Percentiles rank a stretch among this genome's conserved stretches.
Conservation (phyloP, 805 yeast species). For the Danielozyma ontarioensis region DNA sequence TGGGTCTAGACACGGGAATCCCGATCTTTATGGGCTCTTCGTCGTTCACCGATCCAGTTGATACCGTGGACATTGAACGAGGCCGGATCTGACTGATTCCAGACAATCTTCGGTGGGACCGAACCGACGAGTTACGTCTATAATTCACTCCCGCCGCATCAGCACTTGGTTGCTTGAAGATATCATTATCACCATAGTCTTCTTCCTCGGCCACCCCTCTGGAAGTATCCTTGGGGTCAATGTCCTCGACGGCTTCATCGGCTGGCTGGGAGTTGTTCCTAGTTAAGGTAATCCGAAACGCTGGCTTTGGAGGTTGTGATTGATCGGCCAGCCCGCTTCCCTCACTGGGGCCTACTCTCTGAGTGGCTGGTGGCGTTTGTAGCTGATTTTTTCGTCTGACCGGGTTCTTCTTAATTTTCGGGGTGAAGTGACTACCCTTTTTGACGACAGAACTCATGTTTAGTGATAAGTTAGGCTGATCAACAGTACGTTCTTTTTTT, state of each 20-base stretch:
- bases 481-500: neutral
- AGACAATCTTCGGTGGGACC: conserved; percentile 30
- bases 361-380: neutral
- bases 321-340: conserved; percentile 4
- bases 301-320: conserved; percentile 4
- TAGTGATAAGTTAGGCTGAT: neutral
- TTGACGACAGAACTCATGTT: conserved; percentile 44
- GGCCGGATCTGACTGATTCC: conserved; percentile 24
- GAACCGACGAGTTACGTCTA: conserved; percentile 25
- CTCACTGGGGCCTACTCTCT: neutral
- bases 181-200: conserved; percentile 23
- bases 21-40: conserved; percentile 31
- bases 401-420: conserved; percentile 38
- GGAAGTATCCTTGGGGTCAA: conserved; percentile 23
- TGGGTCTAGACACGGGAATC: conserved; percentile 29
- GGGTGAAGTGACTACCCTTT: conserved; percentile 59
- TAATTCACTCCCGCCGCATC: conserved; percentile 4
- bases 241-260: conserved; percentile 9
- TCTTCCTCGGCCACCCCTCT: conserved; percentile 5
- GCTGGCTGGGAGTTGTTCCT: neutral
- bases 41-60: conserved; percentile 6
- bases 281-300: neutral
- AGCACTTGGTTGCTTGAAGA: conserved; percentile 24
- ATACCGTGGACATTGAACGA: conserved; percentile 9
- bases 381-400: conserved; percentile 14